Base-by-base conservation (phyloP, 305 asterid genomes). In the Petunia hybrid region DNA sequence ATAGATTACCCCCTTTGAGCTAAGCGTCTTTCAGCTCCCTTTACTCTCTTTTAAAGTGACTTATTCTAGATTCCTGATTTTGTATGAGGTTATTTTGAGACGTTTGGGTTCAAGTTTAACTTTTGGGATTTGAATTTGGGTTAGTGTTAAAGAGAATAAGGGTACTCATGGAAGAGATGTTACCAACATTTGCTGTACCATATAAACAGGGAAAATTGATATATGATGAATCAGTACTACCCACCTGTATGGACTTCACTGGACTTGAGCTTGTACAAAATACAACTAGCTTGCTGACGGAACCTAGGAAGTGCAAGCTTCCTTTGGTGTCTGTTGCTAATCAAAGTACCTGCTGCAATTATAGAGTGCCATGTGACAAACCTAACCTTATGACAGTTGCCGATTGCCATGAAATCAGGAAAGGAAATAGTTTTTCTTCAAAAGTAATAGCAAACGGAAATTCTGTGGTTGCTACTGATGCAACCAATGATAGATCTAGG, bases 271-370 rank as follows among this genome's bases (percentile, higher is more conserved):
- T 83, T 65, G 61, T 81, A 64, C 53, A 84, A 56, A 80, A 74
- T 81, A 82, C 85, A 10, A 77, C 77, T 6, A 81, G 86, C 69
- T 79, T 84, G 74, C 85, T 89, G 59, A 84, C 87, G 9, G 91
- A 88, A 51, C 82, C 89, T 53, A 68, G 86, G 67, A 83, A 88
- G 88, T 85, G 94, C 74, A 90, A 89, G 85, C 86, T 83, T 74
- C 91, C 92, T 62, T 39, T 77, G 80, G 82, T 80, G 53, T 75
- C 91, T 39, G 65, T 81, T 57, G 46, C 86, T 79, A 83, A 56
- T 66, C 90, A 91, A 78, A 87, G 64, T 76, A 76, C 80, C 75
- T 82, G 69, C 46, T 80, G 86, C 61, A 70, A 71, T 39, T 51
- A 65, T 79, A 83, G 31, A 40, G 78, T 80, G 67, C 87, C 88